These are phyloP conservation scores for Colletotrichum abscissum DNA, from an alignment of 2,329 filamentous ascomycete genomes.

Conservation along the genomic window DNA sequence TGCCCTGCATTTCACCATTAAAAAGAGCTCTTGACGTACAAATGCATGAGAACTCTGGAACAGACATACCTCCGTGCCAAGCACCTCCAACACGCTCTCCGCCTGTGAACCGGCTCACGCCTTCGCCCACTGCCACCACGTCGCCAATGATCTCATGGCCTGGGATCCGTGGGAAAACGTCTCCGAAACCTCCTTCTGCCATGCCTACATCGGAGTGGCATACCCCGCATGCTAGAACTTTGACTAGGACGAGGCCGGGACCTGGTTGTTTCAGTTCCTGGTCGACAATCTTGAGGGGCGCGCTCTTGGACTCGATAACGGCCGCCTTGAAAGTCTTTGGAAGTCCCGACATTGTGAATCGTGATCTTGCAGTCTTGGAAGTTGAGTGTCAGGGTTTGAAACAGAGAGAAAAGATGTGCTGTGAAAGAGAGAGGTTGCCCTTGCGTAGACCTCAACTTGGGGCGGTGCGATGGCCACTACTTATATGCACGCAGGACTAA, in stretches of 20 bases:
- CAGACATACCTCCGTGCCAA: constrained; percentile 72
- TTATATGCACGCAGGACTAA: neutral
- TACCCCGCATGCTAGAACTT: constrained; percentile 78
- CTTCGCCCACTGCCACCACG: constrained; percentile 69
- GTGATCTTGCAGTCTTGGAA: neutral
- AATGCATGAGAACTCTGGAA: constrained; percentile 38
- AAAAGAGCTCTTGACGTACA: neutral
- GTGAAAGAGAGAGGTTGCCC: neutral
- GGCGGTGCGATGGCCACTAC: neutral
- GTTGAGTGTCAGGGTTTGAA: neutral
- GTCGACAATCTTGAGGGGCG: constrained; percentile 68
- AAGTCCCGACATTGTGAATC: constrained; percentile 46
- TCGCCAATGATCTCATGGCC: constrained; percentile 80
- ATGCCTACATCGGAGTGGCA: constrained; percentile 72
- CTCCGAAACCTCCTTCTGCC: constrained; percentile 61
- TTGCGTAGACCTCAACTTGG: too few species aligned
- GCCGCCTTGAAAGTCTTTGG: constrained; percentile 77
- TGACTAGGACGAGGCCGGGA: constrained; percentile 72
- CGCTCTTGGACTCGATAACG: constrained; percentile 64
- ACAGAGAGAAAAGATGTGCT: neutral
- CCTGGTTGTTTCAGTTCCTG: constrained; percentile 67
- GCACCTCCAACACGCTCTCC: constrained; percentile 72
- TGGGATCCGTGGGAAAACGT: constrained; percentile 69
- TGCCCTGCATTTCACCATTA: constrained; percentile 56
- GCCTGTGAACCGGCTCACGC: constrained; percentile 67